Percentiles rank a stretch among this genome's conserved stretches.
These are phyloP conservation scores for Lactarius indigo DNA, from an alignment of 768 basidiomycete species.

Conservation along the genomic window DNA sequence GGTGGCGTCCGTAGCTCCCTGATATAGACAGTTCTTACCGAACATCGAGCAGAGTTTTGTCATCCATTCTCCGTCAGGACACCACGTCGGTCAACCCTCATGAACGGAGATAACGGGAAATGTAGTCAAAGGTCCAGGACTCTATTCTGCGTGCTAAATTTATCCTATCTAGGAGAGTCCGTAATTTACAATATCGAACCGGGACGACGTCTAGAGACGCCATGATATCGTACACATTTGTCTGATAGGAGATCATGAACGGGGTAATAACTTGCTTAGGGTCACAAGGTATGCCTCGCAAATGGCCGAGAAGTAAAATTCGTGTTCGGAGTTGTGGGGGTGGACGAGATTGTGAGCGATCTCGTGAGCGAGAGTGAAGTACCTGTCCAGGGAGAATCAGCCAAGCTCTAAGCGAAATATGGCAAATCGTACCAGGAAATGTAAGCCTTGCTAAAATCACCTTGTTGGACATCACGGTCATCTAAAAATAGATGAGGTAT, in stretches of 20 bases:
- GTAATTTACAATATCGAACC: neutral
- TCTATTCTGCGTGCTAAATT: neutral
- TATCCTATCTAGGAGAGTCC: neutral
- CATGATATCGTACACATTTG: neutral
- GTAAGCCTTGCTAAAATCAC: conserved; percentile 56
- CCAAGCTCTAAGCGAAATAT: neutral
- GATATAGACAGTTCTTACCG: neutral
- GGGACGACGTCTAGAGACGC: neutral
- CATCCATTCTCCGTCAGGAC: neutral
- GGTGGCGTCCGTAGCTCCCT: neutral
- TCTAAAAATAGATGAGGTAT: conserved; percentile 42
- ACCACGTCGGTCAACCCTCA: neutral
- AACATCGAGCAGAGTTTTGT: neutral
- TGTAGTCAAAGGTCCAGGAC: neutral
- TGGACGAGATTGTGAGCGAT: conserved; percentile 89
- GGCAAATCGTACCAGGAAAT: conserved; percentile 64
- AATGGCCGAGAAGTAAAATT: conserved; percentile 91
- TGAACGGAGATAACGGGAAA: neutral
- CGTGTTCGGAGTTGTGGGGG: conserved; percentile 87
- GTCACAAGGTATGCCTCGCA: conserved; percentile 61
- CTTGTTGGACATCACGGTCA: conserved; percentile 58
- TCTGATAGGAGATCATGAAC: neutral
- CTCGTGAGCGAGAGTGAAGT: conserved; percentile 89
- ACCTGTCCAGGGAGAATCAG: conserved; percentile 45
- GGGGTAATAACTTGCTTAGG: conserved; percentile 28